Conservation (phyloP, 2,329 filamentous ascomycete species). For the Shiraia bambusicola region DNA sequence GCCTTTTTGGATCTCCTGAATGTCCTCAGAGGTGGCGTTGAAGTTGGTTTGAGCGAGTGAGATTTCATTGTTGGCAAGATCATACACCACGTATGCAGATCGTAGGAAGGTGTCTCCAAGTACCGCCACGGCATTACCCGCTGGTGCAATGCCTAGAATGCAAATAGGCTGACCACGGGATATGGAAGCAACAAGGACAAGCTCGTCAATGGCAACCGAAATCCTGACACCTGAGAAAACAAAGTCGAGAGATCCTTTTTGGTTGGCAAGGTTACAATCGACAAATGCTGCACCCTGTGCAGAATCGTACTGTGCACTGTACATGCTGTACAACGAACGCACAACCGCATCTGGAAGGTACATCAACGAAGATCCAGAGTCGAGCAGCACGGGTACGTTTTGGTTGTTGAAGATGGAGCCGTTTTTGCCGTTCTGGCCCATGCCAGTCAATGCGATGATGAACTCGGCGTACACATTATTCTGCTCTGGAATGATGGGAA, state of each 20-base stretch:
- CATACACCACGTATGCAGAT: constrained; percentile 64
- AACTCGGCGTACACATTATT: constrained; percentile 54
- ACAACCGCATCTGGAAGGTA: constrained; percentile 67
- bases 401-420: constrained; percentile 48
- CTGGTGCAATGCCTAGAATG: constrained; percentile 53
- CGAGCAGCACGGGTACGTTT: constrained; percentile 62
- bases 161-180: constrained; percentile 46
- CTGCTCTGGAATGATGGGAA: constrained; percentile 58
- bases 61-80: constrained; percentile 61
- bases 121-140: constrained; percentile 51
- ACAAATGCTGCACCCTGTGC: constrained; percentile 52
- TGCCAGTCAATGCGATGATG: constrained; percentile 54
- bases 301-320: constrained; percentile 46
- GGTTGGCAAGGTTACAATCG: constrained; percentile 55
- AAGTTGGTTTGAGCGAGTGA: constrained; percentile 63
- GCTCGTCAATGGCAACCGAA: constrained; percentile 56
- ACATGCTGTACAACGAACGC: constrained; percentile 43
- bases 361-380: constrained; percentile 73
- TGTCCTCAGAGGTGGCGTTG: constrained; percentile 53
- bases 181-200: constrained; percentile 55
- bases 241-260: constrained; percentile 56
- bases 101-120: constrained; percentile 65
- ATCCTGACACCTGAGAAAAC: constrained; percentile 59
- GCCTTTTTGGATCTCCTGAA: constrained; percentile 57
- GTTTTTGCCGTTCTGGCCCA: constrained; percentile 47